Evolutionary conservation across 192 early-diverging fungal genomes (phyloP).

Genomic region (Jimgerdemannia lactiflua): DNA sequence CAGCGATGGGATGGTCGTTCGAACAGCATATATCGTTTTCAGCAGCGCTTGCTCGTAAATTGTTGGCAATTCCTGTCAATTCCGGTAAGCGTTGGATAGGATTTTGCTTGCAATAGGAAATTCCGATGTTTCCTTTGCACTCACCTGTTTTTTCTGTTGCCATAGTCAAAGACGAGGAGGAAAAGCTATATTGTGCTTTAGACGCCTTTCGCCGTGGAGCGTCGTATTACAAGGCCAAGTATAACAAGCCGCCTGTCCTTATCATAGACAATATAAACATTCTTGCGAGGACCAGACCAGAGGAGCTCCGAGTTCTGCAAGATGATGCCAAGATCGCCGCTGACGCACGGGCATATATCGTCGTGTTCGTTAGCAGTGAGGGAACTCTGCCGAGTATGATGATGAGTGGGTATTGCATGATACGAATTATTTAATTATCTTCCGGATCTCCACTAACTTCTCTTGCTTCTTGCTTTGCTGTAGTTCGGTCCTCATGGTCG

Average conservation of each 20-base stretch:
- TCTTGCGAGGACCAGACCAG: background rate
- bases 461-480: conserved; percentile 1
- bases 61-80: background rate
- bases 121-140: too few relatives aligned
- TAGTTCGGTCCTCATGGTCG: conserved; percentile 10
- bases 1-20: too few relatives aligned
- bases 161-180: too few relatives aligned
- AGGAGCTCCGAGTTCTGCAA: conserved; percentile 7
- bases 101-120: too few relatives aligned
- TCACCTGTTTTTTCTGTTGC: too few relatives aligned
- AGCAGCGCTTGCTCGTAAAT: background rate
- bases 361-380: conserved; percentile 6
- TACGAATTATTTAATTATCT: too few relatives aligned
- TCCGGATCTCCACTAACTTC: background rate
- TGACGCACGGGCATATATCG: conserved; percentile 8
- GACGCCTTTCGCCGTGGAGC: conserved; percentile 4
- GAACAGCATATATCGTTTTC: conserved; percentile 10
- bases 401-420: conserved; percentile 7
- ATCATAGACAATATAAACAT: background rate
- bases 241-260: conserved; percentile 7
- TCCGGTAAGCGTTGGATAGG: too few relatives aligned
- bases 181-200: background rate
- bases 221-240: background rate
- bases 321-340: conserved; percentile 11
- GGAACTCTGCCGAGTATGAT: conserved; percentile 11